Conservation (phyloP, 1,139 yeast species). For the Geotrichum fermentans region DNA sequence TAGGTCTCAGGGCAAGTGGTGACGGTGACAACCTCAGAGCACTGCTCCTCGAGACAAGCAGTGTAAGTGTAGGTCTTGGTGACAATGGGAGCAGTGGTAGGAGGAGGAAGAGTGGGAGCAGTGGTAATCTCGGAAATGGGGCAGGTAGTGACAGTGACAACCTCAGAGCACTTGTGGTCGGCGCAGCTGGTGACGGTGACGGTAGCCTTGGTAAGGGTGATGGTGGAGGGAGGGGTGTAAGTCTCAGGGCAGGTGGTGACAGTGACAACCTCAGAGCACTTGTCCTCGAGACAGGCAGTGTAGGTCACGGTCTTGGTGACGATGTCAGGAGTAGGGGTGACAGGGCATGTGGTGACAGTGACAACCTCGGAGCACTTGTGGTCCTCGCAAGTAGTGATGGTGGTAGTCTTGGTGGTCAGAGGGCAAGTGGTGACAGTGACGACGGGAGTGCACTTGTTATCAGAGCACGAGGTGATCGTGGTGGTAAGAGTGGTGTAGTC, state of each 20-base stretch:
- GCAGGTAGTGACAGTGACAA: conserved; percentile 3
- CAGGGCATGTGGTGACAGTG: conserved; percentile 19
- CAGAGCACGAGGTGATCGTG: conserved; percentile 18
- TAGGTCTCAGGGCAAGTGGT: conserved; percentile 14
- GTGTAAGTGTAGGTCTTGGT: conserved; percentile 5
- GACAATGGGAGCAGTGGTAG: background rate
- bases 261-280: conserved; percentile 7
- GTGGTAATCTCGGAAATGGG: conserved; percentile 10
- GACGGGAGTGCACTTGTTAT: conserved; percentile 13
- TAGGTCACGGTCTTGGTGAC: conserved; percentile 5
- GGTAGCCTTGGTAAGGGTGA: conserved; percentile 2
- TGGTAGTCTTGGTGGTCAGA: conserved; percentile 13
- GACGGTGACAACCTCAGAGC: conserved; percentile 9
- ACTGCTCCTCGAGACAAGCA: conserved; percentile 1
- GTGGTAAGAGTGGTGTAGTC: conserved; percentile 8
- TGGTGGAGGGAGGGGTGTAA: background rate
- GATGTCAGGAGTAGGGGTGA: background rate
- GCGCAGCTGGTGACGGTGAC: conserved; percentile 15
- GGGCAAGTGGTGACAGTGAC: conserved; percentile 12
- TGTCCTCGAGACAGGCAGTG: conserved; percentile 2
- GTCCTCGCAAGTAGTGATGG: conserved; percentile 16
- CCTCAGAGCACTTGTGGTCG: background rate
- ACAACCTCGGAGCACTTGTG: conserved; percentile 4
- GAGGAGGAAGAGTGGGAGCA: conserved; percentile 7
- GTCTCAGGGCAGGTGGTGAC: conserved; percentile 16